Evolutionary conservation across 2,329 filamentous ascomycete genomes (phyloP).

Genomic region (Aspergillus transmontanensis): DNA sequence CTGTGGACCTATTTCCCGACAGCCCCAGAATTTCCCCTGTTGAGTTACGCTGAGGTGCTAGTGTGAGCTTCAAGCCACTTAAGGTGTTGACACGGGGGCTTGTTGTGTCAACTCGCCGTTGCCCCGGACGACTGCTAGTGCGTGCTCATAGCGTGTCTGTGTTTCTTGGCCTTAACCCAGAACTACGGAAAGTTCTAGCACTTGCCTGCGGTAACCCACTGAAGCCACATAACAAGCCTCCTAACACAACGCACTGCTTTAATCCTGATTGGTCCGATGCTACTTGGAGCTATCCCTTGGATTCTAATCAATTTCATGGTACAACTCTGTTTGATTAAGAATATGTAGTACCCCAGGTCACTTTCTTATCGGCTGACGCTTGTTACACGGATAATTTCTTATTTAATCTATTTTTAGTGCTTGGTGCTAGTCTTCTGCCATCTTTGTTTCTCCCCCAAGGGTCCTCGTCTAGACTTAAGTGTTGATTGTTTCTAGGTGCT

Average conservation of each 20-base stretch:
- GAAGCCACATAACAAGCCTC: background rate
- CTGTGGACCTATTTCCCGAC: constrained; percentile 29
- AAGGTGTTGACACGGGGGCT: constrained; percentile 27
- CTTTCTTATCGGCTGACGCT: background rate
- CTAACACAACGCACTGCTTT: constrained; percentile 5
- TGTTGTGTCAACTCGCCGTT: constrained; percentile 35
- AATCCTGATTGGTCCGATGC: background rate
- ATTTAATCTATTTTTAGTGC: background rate
- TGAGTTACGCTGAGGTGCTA: constrained; percentile 17
- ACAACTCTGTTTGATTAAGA: background rate
- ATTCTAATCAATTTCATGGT: background rate
- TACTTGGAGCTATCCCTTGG: background rate
- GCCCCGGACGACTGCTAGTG: constrained; percentile 30
- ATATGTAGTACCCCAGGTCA: background rate
- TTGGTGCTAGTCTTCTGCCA: background rate
- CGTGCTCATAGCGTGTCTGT: background rate
- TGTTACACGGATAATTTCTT: background rate
- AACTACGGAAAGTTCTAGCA: background rate
- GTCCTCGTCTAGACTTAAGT: background rate
- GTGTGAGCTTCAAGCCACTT: constrained; percentile 18
- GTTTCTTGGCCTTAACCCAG: background rate
- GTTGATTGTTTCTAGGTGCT: background rate
- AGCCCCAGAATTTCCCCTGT: constrained; percentile 18
- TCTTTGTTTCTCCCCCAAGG: no score
- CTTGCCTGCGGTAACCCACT: background rate